Evolutionary conservation across 208 protist species (phyloP), one percentile per base, ranked within the genome.

Genomic region (Plasmodiophora brassicae): DNA sequence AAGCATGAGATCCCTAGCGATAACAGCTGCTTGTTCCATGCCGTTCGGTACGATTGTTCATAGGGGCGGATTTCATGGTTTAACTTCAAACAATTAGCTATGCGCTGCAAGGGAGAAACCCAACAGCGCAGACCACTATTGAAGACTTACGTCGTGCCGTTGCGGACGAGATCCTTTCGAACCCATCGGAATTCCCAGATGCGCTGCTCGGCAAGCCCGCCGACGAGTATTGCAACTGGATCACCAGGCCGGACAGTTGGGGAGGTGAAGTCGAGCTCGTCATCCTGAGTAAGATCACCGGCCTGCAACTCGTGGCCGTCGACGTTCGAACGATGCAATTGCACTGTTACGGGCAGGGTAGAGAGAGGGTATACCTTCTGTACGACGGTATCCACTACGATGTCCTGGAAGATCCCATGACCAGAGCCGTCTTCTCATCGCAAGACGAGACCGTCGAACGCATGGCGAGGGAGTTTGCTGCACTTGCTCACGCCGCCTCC

Each of bases 331-430:
- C 85, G 32, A 14, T n/a, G 71, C 71, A 43, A n/a, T 25, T 86
- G 1, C 46, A 89, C 71, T 0, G 8, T 38, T 91, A 65, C 39
- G 89, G 89, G 36, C 35, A 91, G 50, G 78, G 38, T 35, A 25
- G 25, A 0, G 10, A 78, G 36, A 32, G 53, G 35, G n/a, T 20
- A 0, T 39, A 41, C 0, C 35, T 91, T 0, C 10, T 89, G 22
- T 91, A 87, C 83, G 86, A 91, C 50, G 89, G 89, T 14, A 78
- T 91, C 57, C 89, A 91, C 85, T 91, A 91, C 71, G 89, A 91
- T 45, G 38, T 78, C 0, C 57, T 91, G 46, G 71, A 78, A 44
- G 25, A 83, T 32, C 54, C 35, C 25, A 41, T 71, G 41, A 53
- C 85, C 5, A n/a, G n/a, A n/a, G n/a, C n/a, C n/a, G 14, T 46